Conservation (phyloP, 78 protist species). For the Ministeria vibrans region DNA sequence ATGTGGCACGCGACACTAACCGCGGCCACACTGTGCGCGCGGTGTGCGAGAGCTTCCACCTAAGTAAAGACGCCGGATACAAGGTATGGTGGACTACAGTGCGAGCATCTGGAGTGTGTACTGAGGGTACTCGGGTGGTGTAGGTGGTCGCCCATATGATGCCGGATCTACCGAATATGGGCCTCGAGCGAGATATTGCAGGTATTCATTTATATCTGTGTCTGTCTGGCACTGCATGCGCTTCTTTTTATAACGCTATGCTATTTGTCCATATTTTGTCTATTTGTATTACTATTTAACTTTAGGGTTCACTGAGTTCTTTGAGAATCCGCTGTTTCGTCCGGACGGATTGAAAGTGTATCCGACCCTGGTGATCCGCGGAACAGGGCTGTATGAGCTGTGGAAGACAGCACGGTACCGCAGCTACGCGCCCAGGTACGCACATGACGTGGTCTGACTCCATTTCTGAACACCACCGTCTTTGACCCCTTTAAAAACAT, state of each 20-base stretch:
- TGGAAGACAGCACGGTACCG: constrained; percentile 78
- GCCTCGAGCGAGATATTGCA: constrained; percentile 64
- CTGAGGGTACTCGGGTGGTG: no score
- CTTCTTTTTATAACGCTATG: no score
- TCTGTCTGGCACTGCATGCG: not conserved
- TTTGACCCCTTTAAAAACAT: no score
- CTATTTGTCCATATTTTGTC: not conserved
- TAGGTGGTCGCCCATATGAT: constrained; percentile 94
- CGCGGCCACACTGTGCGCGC: constrained; percentile 84
- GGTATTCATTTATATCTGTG: not conserved
- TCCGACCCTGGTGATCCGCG: constrained; percentile 93
- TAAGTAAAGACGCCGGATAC: constrained; percentile 85
- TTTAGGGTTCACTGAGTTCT: constrained; percentile 72
- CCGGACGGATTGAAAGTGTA: constrained; percentile 93
- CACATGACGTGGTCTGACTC: no score
- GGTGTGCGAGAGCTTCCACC: constrained; percentile 60
- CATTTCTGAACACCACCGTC: no score
- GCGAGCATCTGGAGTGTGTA: no score
- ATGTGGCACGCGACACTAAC: constrained; percentile 77
- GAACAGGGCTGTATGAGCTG: constrained; percentile 74
- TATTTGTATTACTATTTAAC: no score
- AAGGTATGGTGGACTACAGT: no score
- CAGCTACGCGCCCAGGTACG: constrained; percentile 58
- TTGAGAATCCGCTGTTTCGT: constrained; percentile 82
- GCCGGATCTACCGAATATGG: constrained; percentile 94